Evolutionary conservation across 2,329 filamentous ascomycete species (phyloP), one percentile per base, ranked within the genome.

Genomic region (Nemania abortiva): DNA sequence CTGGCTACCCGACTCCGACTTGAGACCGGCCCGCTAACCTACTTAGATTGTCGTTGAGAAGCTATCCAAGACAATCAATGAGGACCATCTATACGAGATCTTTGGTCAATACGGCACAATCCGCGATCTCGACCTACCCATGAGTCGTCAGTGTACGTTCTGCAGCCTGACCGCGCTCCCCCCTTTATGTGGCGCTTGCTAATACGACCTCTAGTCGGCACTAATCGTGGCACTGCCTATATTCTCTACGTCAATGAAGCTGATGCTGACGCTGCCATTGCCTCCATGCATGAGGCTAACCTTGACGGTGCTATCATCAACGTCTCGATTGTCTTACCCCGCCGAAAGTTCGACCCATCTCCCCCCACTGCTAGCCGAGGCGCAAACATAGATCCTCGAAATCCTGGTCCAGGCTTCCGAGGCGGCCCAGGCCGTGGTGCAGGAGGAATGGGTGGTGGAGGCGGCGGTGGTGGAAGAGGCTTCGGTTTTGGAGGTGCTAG

Each of bases 211-310:
- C 11, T 76, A 96, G 93, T 92, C 84, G 91, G 92, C 79, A 94
- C 90, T 63, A 98, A 98, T 77, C 91, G 95, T 66, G 95, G 96
- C 55, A 97, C 94, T 31, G 96, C 95, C 37, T 98, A 98, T 80
- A 94, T 98, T 71, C 86, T 97, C 50, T 99, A 92, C 81, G 85
- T 89, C 63, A 86, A 91, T 73, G 89, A 94, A 72, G 85, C 88
- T 58, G 92, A 95, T 72, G 95, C 96, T 27, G 94, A 98, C 81
- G 86, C 90, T 15, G 96, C 96, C 31, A 97, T 98, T 74, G 90
- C 95, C 20, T 93, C 97, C 79, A 98, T 99, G 96, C 96, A 99
- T 81, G 96, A 99, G 82, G 94, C 93, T n/a, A 93, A 97, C 77
- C 83, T 97, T 31, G 95, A 98, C 80, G 94, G 94, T 60, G 89